These are phyloP conservation scores for Xylaria sp. DNA, from an alignment of 2,329 filamentous ascomycete genomes.

Conservation along the genomic window DNA sequence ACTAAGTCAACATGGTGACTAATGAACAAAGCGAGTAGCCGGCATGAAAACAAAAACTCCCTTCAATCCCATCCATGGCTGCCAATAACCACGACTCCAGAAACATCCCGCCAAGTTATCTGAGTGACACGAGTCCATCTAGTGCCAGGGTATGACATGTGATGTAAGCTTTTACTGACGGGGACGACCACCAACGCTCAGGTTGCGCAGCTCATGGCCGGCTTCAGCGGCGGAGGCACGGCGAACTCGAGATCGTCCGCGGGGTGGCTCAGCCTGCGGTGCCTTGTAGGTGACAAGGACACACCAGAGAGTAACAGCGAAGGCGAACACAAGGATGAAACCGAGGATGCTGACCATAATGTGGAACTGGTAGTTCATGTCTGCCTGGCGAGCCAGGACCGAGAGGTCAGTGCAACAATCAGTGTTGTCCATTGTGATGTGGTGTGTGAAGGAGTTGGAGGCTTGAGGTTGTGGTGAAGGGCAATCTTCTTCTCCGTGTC, in stretches of 20 bases:
- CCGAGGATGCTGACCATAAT: constrained; percentile 26
- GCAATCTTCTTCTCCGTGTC: not conserved
- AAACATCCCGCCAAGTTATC: not conserved
- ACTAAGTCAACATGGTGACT: not conserved
- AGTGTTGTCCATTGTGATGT: not conserved
- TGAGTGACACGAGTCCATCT: not conserved
- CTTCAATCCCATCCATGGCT: not conserved
- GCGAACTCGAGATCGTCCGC: not conserved
- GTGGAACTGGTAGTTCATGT: constrained; percentile 20
- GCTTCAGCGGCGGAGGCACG: not conserved
- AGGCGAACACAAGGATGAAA: constrained; percentile 28
- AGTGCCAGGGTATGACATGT: not conserved
- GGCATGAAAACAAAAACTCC: not conserved
- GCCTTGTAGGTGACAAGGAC: constrained; percentile 26
- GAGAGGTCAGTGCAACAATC: not conserved
- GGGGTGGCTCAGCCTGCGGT: not conserved
- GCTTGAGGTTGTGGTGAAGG: not conserved
- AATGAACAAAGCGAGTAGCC: not conserved
- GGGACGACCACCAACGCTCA: not conserved
- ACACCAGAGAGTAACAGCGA: constrained; percentile 29
- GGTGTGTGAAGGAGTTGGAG: not conserved
- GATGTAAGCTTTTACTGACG: not conserved
- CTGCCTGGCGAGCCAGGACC: constrained; percentile 22
- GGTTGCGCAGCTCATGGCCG: constrained; percentile 18
- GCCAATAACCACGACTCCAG: not conserved